Percentiles rank a stretch among this genome's conserved stretches.
phyloP scores from a whole-genome alignment of 352 stramenopile species.

The Pythium biforme region DNA sequence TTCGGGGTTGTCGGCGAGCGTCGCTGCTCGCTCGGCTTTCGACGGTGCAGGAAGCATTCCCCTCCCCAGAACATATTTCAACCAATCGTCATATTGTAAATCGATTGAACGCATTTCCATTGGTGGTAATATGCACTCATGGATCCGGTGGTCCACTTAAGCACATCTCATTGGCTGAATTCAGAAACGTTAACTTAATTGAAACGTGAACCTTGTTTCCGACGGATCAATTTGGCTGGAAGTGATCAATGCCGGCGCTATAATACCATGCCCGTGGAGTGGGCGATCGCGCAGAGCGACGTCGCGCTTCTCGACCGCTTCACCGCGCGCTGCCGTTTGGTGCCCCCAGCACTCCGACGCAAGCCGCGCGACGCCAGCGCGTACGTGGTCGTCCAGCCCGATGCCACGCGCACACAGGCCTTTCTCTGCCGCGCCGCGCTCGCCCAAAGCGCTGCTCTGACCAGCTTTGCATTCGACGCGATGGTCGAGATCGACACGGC shows the following conservation, averaged over 20 bases:
- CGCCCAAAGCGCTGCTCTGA: not conserved
- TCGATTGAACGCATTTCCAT: constrained; percentile 5
- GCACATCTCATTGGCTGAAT: constrained; percentile 10
- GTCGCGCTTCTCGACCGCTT: constrained; percentile 39
- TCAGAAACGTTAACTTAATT: constrained; percentile 3
- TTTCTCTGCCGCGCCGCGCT: constrained; percentile 44
- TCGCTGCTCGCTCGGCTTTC: not conserved
- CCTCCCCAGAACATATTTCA: constrained; percentile 16
- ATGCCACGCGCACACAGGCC: not conserved
- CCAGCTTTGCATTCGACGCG: not conserved
- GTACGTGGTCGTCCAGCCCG: constrained; percentile 24
- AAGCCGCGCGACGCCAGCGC: constrained; percentile 39
- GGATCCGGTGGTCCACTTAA: constrained; percentile 14
- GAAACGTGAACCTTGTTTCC: not conserved
- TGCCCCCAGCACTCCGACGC: constrained; percentile 29
- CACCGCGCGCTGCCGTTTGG: constrained; percentile 56
- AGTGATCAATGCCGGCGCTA: not conserved
- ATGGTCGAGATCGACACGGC: constrained; percentile 12
- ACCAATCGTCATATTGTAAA: constrained; percentile 13
- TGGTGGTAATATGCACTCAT: constrained; percentile 12
- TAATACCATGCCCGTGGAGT: constrained; percentile 14
- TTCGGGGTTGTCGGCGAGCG: not conserved
- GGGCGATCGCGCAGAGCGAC: constrained; percentile 25
- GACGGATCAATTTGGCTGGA: not conserved
- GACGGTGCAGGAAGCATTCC: constrained; percentile 27